Evolutionary conservation across 2,329 filamentous ascomycete species (phyloP).

Genomic region (Neofusicoccum laricinum): DNA sequence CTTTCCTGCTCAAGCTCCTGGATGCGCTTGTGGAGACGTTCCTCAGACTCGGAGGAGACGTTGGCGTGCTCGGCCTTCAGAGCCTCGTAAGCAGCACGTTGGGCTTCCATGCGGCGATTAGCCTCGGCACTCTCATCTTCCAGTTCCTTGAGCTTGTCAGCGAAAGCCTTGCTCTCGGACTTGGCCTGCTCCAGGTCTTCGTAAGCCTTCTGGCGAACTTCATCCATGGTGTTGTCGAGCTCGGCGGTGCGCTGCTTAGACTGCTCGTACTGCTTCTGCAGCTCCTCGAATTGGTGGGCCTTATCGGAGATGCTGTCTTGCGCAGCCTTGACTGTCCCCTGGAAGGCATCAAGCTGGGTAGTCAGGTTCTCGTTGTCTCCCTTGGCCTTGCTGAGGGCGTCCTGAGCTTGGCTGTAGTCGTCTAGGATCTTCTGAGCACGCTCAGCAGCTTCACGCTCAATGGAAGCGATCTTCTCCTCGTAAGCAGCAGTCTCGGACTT

Average conservation of each 20-base stretch:
- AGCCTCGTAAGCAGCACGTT: conserved; percentile 12
- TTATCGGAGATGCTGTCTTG: conserved; percentile 6
- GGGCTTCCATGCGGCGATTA: conserved; percentile 3
- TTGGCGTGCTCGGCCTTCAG: background rate
- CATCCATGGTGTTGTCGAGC: conserved; percentile 1
- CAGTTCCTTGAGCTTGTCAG: conserved; percentile 6
- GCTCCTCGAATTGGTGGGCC: conserved; percentile 3
- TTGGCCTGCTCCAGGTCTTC: conserved; percentile 13
- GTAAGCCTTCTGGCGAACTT: background rate
- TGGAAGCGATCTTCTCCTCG: conserved; percentile 2
- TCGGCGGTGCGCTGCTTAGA: conserved; percentile 4
- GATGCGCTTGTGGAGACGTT: conserved; percentile 1
- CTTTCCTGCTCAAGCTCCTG: conserved; percentile 13
- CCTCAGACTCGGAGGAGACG: background rate
- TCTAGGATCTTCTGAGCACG: background rate
- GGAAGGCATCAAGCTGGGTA: conserved; percentile 6
- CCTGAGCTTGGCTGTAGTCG: conserved; percentile 5
- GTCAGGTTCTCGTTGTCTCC: conserved; percentile 4
- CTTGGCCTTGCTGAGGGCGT: background rate
- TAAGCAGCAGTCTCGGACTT: background rate
- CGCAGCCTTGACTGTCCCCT: conserved; percentile 6
- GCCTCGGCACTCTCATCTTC: conserved; percentile 12
- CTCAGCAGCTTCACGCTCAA: conserved; percentile 11
- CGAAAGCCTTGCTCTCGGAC: conserved; percentile 11
- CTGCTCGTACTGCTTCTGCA: conserved; percentile 11